Evolutionary conservation across 2,329 filamentous ascomycete species (phyloP), one percentile per base, ranked within the genome.

Genomic region (Fusarium sp.): DNA sequence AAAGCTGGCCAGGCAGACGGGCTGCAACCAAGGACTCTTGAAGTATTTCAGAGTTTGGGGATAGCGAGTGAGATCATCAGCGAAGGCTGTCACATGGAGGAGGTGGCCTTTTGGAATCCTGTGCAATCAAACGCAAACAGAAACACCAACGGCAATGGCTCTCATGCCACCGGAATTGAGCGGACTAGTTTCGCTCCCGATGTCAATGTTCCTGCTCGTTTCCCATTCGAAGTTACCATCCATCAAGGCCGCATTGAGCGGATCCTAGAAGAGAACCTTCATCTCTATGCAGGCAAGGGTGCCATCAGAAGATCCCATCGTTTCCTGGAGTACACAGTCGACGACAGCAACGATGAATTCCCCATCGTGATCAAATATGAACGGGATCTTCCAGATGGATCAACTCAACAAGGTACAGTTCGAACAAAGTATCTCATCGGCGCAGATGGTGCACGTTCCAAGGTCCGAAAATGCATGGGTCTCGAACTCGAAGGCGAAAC

Each of bases 41-140:
- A 69, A n/a, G 64, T 69, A 2, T 63, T 69, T 1, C 66, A 69
- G n/a, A 63, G 66, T 11, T 10, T 69, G 1, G 64, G 66, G 5
- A 69, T 69, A n/a, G 66, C 64, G 1, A 63, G 57, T 4, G 66
- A 69, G 26, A 63, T 69, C 5, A 44, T 69, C 7, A 63, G 65
- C 2, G 66, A 69, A 14, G 66, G 66, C 4, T 69, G 66, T 6
- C 66, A 69, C 18, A 69, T 69, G 66, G 66, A 69, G 35, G 65
- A 69, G 31, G 64, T 69, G 9, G 66, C 64, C 1, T 69, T 69
- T 11, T 69, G 66, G 66, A 69, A 69, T 33, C 66, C 66, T 8
- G 12, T 44, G 11, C 18, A n/a, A 12, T 22, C 51, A 9, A 24
- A 20, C 24, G 15, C 13, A 6, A 24, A n/a, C 24, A 13, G 14